Conservation (phyloP, 2,329 filamentous ascomycete species). For the Aspergillus chevalieri region DNA sequence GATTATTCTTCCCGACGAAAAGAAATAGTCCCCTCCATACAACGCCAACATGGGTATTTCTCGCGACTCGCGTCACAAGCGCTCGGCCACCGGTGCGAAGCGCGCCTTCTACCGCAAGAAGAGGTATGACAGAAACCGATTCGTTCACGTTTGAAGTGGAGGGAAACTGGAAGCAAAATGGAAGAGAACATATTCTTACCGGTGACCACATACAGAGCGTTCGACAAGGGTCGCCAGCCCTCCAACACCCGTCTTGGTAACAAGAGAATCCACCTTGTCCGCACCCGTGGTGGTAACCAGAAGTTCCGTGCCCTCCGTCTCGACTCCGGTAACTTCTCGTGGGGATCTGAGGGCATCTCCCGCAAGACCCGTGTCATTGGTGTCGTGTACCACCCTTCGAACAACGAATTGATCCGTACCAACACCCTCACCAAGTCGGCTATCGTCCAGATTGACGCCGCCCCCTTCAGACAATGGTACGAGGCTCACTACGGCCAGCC, state of each 20-base stretch:
- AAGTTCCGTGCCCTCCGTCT: slow-evolving; percentile 99
- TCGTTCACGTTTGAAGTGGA: background rate
- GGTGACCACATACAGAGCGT: slow-evolving; percentile 72
- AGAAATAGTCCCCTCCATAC: slow-evolving; percentile 48
- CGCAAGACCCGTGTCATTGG: slow-evolving; percentile 99
- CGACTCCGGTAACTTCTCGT: slow-evolving; percentile 98
- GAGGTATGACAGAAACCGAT: slow-evolving; percentile 43
- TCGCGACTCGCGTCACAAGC: slow-evolving; percentile 99
- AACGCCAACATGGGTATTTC: slow-evolving; percentile 97
- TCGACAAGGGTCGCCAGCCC: slow-evolving; percentile 99
- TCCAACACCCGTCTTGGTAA: slow-evolving; percentile 98
- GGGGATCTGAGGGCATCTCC: slow-evolving; percentile 95
- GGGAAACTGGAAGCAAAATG: background rate
- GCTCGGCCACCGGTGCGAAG: slow-evolving; percentile 98
- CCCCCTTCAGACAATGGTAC: slow-evolving; percentile 99
- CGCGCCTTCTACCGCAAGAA: slow-evolving; percentile 75
- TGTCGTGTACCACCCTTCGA: slow-evolving; percentile 98
- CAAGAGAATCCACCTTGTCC: slow-evolving; percentile 95
- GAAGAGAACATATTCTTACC: slow-evolving; percentile 53
- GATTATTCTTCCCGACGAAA: slow-evolving; percentile 3
- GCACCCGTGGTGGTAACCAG: slow-evolving; percentile 96
- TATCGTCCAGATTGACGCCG: slow-evolving; percentile 97
- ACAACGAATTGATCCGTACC: slow-evolving; percentile 99
- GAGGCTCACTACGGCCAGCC: slow-evolving; percentile 97
- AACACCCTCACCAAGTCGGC: slow-evolving; percentile 99